A percentile compares a stretch with the other conserved stretches of the same genome.
Conservation (phyloP, 2,329 filamentous ascomycete genomes). For the Aspergillus sp. region DNA sequence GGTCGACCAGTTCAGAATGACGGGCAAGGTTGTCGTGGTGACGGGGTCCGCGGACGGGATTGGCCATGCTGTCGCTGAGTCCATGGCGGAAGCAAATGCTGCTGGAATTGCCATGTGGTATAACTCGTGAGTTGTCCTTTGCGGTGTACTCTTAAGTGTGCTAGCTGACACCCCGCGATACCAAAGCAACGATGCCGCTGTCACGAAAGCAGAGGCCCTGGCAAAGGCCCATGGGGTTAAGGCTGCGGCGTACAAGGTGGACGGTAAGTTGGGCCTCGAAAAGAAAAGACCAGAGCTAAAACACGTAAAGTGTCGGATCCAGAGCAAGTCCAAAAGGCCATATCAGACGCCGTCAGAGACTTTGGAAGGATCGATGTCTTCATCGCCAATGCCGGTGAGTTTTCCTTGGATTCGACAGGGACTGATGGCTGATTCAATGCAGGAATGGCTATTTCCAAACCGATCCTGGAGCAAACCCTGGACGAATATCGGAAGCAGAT, state of each 20-base stretch:
- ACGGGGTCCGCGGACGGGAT: slow-evolving; percentile 41
- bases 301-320: slow-evolving; percentile 37
- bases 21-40: slow-evolving; percentile 32
- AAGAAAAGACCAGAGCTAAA: too few relatives aligned
- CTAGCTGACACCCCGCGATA: background rate
- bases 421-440: slow-evolving; percentile 3
- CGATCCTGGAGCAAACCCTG: slow-evolving; percentile 45
- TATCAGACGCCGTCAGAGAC: slow-evolving; percentile 28
- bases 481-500: slow-evolving; percentile 45
- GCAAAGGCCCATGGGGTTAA: slow-evolving; percentile 27
- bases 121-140: slow-evolving; percentile 20
- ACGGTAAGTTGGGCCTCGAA: slow-evolving; percentile 18
- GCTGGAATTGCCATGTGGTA: slow-evolving; percentile 36
- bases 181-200: slow-evolving; percentile 23
- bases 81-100: slow-evolving; percentile 38
- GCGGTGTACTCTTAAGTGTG: background rate
- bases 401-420: background rate
- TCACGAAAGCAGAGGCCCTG: slow-evolving; percentile 28
- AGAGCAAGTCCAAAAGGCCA: slow-evolving; percentile 24
- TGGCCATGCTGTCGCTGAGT: slow-evolving; percentile 37
- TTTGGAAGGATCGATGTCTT: slow-evolving; percentile 38
- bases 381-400: slow-evolving; percentile 35
- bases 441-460: slow-evolving; percentile 46
- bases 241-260: slow-evolving; percentile 36
- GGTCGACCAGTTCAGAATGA: slow-evolving; percentile 37